Percentiles rank a stretch among this genome's conserved stretches.
Evolutionary conservation across 2,329 filamentous ascomycete species (phyloP).

Genomic region (Talaromyces sp.): DNA sequence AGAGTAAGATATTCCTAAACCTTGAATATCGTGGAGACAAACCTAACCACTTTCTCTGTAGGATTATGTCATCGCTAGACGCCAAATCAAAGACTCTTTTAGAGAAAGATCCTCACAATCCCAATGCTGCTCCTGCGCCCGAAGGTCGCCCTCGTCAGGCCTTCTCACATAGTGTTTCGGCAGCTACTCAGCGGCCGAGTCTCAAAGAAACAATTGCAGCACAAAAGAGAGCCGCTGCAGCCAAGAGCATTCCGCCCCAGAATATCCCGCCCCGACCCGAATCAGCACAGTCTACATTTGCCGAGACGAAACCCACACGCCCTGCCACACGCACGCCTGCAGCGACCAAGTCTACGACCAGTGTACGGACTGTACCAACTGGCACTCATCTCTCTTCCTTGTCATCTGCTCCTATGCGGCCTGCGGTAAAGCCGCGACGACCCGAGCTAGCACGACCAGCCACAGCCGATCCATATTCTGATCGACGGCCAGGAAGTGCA

Average conservation of each 20-base stretch:
- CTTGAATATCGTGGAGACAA: not conserved
- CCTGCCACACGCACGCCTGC: constrained; percentile 32
- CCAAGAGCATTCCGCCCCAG: constrained; percentile 42
- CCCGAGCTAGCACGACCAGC: constrained; percentile 39
- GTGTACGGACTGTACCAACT: constrained; percentile 37
- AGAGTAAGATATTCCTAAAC: constrained; percentile 51
- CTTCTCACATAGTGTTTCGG: constrained; percentile 24
- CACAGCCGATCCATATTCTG: constrained; percentile 36
- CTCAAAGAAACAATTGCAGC: constrained; percentile 82
- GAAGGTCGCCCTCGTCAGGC: constrained; percentile 24
- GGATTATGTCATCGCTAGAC: constrained; percentile 77
- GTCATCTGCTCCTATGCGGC: constrained; percentile 61
- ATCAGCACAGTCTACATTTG: constrained; percentile 57
- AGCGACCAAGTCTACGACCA: constrained; percentile 30
- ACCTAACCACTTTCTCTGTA: constrained; percentile 38
- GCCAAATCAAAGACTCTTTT: constrained; percentile 74
- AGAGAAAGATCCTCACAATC: constrained; percentile 79
- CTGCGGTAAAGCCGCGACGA: constrained; percentile 37
- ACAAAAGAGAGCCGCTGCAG: constrained; percentile 61
- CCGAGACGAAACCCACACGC: constrained; percentile 43
- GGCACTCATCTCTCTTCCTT: constrained; percentile 44
- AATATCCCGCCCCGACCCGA: constrained; percentile 54
- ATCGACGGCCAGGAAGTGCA: constrained; percentile 51
- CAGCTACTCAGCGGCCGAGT: constrained; percentile 48
- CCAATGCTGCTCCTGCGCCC: constrained; percentile 22